Evolutionary conservation across 2,329 filamentous ascomycete genomes (phyloP), one percentile per base, ranked within the genome.

Genomic region (Scedosporium minutisporum): DNA sequence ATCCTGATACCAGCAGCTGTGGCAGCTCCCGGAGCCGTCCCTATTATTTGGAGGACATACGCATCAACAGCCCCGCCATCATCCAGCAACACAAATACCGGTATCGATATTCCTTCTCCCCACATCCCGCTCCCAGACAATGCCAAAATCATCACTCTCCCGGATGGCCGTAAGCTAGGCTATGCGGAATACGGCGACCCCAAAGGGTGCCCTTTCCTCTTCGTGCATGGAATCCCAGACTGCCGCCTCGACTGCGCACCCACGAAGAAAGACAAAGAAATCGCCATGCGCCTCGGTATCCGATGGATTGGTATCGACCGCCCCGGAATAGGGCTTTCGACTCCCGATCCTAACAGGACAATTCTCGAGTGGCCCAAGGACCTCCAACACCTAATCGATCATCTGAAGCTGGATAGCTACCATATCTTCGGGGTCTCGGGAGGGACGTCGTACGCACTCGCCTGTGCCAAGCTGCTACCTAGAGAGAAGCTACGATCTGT

Each of bases 151-250:
- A 67, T 76, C 62, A 70, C 60, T 2, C 71, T 79, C 4, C 71
- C 75, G 1, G 75, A 77, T 63, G 75, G 76, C 4, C 75, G 77
- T 2, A 66, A 63, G 1, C 68, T 80, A 4, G 76, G 76, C 1
- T 80, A 73, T 42, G 72, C 75, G 1, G 72, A 77, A 61, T 77
- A 73, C 55, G 77, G 77, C 7, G 51, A 64, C 2, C 64, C 68
- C 0, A 65, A 64, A 3, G 73, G 73, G 4, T 65, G 68, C 4
- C 72, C 74, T 0, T 25, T 60, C n/a, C 12, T 60, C 41, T 60
- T 44, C 38, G 21, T n/a, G 6, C 58, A 60, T 14, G 58, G 58
- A 2, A 23, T 44, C 18, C 58, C 58, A 6, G 58, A 44, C n/a
- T 60, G 33, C 41, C 58, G 58, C 4, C 41, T 60, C 10, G 58